phyloP scores from a whole-genome alignment of 2,329 filamentous ascomycete species.

The Aspergillus unguis region DNA sequence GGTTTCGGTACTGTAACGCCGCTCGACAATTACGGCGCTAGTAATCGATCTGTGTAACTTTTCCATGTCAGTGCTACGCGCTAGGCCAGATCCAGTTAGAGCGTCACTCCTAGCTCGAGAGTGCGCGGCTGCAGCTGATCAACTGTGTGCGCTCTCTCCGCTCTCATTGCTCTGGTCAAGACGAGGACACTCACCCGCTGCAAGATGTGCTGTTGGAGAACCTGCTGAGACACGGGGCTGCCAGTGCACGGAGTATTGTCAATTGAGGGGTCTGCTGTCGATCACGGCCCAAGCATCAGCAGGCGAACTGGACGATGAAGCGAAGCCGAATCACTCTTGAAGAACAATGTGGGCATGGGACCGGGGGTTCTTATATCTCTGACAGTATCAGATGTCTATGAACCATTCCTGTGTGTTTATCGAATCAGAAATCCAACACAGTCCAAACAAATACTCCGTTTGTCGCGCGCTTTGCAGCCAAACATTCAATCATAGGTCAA shows the following conservation, averaged over 20 bases:
- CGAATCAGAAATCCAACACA: slow-evolving; percentile 5
- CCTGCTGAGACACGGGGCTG: background rate
- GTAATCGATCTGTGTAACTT: slow-evolving; percentile 5
- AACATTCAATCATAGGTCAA: slow-evolving; percentile 4
- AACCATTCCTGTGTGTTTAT: background rate
- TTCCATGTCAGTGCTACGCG: slow-evolving; percentile 15
- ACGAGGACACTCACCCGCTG: background rate
- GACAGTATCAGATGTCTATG: background rate
- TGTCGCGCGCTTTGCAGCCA: slow-evolving; percentile 23
- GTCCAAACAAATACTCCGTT: slow-evolving; percentile 9
- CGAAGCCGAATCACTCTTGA: slow-evolving; percentile 2
- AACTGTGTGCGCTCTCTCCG: background rate
- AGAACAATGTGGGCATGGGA: background rate
- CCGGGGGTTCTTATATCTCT: slow-evolving; percentile 1
- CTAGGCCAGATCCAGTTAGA: slow-evolving; percentile 10
- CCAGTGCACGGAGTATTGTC: background rate
- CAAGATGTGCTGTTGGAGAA: background rate
- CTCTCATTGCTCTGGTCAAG: background rate
- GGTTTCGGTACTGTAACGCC: slow-evolving; percentile 10
- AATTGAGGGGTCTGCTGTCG: background rate
- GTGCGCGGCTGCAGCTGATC: slow-evolving; percentile 16
- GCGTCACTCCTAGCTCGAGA: slow-evolving; percentile 15
- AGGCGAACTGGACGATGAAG: background rate
- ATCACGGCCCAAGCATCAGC: slow-evolving; percentile 5
- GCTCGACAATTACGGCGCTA: slow-evolving; percentile 10